Conservation (phyloP, 257 asterid genomes). For the Solanum ossicruentum region DNA sequence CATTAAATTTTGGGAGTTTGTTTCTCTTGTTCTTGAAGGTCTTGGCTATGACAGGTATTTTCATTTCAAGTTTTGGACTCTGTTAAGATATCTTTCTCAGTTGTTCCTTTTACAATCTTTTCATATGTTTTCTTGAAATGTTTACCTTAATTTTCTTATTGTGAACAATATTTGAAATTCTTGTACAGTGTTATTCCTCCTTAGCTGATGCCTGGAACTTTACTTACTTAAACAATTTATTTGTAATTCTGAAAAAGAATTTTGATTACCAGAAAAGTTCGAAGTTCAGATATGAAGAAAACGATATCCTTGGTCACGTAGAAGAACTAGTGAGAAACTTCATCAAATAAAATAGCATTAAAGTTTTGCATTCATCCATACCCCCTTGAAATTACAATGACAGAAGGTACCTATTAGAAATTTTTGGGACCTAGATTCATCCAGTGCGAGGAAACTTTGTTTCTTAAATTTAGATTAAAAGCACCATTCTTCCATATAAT, state of each 20-base stretch:
- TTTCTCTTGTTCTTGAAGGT: constrained; percentile 82
- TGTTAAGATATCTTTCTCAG: not conserved
- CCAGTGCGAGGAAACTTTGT: not conserved
- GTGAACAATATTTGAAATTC: not conserved
- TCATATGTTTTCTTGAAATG: not conserved
- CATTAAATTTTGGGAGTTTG: constrained; percentile 90
- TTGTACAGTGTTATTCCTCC: not conserved
- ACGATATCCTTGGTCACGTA: not conserved
- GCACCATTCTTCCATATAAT: not conserved
- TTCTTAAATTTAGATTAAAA: not conserved
- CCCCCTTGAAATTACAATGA: not conserved
- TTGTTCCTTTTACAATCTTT: not conserved
- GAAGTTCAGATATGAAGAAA: not conserved
- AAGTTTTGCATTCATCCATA: not conserved
- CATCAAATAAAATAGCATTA: not conserved
- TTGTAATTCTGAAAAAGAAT: not conserved
- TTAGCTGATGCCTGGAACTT: not conserved
- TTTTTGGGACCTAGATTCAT: not conserved
- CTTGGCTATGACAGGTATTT: constrained; percentile 86
- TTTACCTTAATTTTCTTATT: not conserved
- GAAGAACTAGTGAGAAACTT: not conserved
- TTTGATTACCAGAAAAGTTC: not conserved
- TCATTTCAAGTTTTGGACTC: not conserved
- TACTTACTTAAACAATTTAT: not conserved
- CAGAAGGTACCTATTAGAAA: not conserved